Conservation (phyloP, 768 basidiomycete species). For the Ramaria rubella region DNA sequence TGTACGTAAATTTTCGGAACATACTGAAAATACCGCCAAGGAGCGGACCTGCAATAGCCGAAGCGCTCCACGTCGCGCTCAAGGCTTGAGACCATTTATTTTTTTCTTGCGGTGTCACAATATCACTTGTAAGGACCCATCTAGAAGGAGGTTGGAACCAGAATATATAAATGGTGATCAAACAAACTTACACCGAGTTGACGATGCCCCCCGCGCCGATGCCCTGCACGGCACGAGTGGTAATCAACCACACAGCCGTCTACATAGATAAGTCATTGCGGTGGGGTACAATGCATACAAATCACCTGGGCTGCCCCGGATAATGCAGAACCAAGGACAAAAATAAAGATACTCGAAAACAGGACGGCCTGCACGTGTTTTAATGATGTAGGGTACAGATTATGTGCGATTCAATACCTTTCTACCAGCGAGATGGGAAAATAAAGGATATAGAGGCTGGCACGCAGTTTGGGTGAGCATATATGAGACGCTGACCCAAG, state of each 20-base stretch:
- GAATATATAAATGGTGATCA: background rate
- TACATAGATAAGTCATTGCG: conserved; percentile 18
- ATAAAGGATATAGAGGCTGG: conserved; percentile 74
- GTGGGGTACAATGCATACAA: conserved; percentile 8
- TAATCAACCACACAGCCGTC: conserved; percentile 55
- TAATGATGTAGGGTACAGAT: conserved; percentile 4
- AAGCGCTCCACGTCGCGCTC: conserved; percentile 81
- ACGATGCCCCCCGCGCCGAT: conserved; percentile 87
- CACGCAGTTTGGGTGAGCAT: conserved; percentile 82
- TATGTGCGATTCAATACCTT: conserved; percentile 42
- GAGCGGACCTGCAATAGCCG: conserved; percentile 75
- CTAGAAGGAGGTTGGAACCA: background rate
- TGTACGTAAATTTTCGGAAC: background rate
- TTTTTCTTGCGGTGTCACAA: conserved; percentile 62
- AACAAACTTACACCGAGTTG: conserved; percentile 44
- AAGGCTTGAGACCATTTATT: conserved; percentile 83
- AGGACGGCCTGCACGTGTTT: conserved; percentile 47
- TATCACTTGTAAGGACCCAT: conserved; percentile 82
- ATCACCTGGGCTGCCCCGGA: conserved; percentile 69
- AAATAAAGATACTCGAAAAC: conserved; percentile 66
- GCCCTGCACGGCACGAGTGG: conserved; percentile 60
- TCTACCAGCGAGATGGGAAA: conserved; percentile 75
- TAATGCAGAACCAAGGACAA: conserved; percentile 70
- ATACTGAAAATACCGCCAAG: conserved; percentile 80
- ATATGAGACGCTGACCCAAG: conserved; percentile 82